Percentiles rank a stretch among this genome's conserved stretches.
Conservation (phyloP, 768 basidiomycete species). For the Mycena alexandri region DNA sequence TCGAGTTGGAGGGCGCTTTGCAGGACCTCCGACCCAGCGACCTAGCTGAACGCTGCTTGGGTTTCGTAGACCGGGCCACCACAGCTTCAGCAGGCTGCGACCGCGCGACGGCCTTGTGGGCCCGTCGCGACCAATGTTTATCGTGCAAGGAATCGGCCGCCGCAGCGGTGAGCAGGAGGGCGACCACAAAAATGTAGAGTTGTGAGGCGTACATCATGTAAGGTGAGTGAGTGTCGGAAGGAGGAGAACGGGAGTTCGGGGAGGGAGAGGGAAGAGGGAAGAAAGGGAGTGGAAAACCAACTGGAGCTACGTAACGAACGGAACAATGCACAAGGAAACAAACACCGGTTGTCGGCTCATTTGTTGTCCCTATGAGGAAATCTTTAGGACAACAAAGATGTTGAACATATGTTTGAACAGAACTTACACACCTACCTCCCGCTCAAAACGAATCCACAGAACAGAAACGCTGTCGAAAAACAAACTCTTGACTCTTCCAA, state of each 20-base stretch:
- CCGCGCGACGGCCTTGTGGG: constrained; percentile 32
- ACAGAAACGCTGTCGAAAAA: too few relatives aligned
- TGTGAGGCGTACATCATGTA: constrained; percentile 43
- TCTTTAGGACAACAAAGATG: too few relatives aligned
- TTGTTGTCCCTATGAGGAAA: too few relatives aligned
- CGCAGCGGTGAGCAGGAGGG: constrained; percentile 37
- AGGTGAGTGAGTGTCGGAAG: constrained; percentile 31
- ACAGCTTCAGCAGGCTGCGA: constrained; percentile 9
- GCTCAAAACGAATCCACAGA: too few relatives aligned
- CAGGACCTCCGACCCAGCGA: constrained; percentile 25
- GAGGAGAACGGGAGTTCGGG: constrained; percentile 25
- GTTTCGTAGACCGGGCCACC: constrained; percentile 21
- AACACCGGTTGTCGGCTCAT: background rate
- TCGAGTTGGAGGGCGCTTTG: constrained; percentile 28
- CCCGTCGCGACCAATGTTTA: constrained; percentile 27
- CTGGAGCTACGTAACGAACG: background rate
- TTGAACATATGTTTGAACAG: too few relatives aligned
- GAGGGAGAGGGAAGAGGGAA: constrained; percentile 12
- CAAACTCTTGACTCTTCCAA: too few relatives aligned
- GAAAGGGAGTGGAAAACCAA: background rate
- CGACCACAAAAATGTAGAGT: constrained; percentile 44
- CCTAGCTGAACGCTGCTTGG: constrained; percentile 4
- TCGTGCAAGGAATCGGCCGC: constrained; percentile 38
- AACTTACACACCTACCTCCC: too few relatives aligned
- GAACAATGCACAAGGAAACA: constrained; percentile 5